A percentile compares a stretch with the other conserved stretches of the same genome.
These are phyloP conservation scores for Lentinula aciculospora DNA, from an alignment of 768 basidiomycete species.

Conservation along the genomic window DNA sequence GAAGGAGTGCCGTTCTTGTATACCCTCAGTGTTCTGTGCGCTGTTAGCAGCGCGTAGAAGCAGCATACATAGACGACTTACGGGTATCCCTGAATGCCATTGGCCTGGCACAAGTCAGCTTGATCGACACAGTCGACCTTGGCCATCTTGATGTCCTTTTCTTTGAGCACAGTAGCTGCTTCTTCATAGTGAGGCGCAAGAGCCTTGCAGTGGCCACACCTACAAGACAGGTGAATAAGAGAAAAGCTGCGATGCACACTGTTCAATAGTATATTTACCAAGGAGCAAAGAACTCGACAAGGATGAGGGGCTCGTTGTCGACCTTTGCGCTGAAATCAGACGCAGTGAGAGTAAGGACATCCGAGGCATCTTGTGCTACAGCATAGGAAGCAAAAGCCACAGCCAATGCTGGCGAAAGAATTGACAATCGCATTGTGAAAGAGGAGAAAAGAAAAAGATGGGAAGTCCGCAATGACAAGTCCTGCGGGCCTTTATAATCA, in stretches of 20 bases:
- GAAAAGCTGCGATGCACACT: not conserved
- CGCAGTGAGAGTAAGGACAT: slow-evolving; percentile 76
- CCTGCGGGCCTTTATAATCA: slow-evolving; percentile 21
- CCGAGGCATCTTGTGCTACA: slow-evolving; percentile 54
- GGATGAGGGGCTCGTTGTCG: slow-evolving; percentile 61
- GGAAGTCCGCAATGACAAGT: slow-evolving; percentile 11
- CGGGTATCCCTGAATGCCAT: slow-evolving; percentile 94
- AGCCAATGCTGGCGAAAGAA: slow-evolving; percentile 47
- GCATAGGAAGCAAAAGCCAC: slow-evolving; percentile 47
- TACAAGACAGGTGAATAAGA: slow-evolving; percentile 17
- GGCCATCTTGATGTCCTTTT: slow-evolving; percentile 83
- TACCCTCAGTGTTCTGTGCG: slow-evolving; percentile 77
- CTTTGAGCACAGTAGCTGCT: slow-evolving; percentile 90
- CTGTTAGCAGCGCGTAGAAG: not conserved
- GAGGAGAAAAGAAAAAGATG: slow-evolving; percentile 16
- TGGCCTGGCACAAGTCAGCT: slow-evolving; percentile 82
- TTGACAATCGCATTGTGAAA: slow-evolving; percentile 57
- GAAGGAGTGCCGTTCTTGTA: slow-evolving; percentile 78
- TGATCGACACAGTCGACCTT: slow-evolving; percentile 98
- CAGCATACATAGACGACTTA: slow-evolving; percentile 30
- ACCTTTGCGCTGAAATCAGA: slow-evolving; percentile 65
- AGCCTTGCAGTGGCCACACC: slow-evolving; percentile 96
- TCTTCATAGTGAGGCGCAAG: slow-evolving; percentile 92
- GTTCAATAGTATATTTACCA: slow-evolving; percentile 40
- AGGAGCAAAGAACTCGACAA: slow-evolving; percentile 95